Conservation (phyloP, 1,139 yeast genomes). For the Saccharomyces pastorianus region DNA sequence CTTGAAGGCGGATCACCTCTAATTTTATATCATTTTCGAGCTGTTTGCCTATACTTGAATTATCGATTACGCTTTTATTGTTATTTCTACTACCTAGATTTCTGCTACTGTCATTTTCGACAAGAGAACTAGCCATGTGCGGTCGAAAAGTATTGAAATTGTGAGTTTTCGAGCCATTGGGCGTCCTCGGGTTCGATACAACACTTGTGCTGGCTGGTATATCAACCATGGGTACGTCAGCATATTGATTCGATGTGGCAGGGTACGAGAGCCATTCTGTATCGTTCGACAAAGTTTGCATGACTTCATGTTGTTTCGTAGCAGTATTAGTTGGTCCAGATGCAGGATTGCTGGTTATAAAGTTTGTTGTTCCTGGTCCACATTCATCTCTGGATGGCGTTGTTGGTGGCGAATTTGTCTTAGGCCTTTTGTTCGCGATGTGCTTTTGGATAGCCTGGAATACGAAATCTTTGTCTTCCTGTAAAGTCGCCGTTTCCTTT, state of each 20-base stretch:
- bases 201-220: not conserved
- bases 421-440: slow-evolving; percentile 9
- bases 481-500: slow-evolving; percentile 17
- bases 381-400: not conserved
- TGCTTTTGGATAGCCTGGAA: slow-evolving; percentile 14
- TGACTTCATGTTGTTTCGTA: not conserved
- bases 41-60: not conserved
- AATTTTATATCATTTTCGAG: not conserved
- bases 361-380: not conserved
- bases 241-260: not conserved
- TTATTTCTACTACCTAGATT: not conserved
- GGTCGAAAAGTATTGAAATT: not conserved
- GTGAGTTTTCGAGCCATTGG: not conserved
- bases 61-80: not conserved
- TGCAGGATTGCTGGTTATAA: not conserved
- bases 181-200: not conserved
- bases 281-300: not conserved
- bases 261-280: not conserved
- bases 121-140: not conserved
- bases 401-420: not conserved
- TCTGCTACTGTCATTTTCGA: not conserved
- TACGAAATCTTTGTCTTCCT: slow-evolving; percentile 17
- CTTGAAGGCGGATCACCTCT: slow-evolving; percentile 12
- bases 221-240: not conserved
- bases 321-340: not conserved